phyloP scores from a whole-genome alignment of 306 rosid species.

The Rosa chinensis region DNA sequence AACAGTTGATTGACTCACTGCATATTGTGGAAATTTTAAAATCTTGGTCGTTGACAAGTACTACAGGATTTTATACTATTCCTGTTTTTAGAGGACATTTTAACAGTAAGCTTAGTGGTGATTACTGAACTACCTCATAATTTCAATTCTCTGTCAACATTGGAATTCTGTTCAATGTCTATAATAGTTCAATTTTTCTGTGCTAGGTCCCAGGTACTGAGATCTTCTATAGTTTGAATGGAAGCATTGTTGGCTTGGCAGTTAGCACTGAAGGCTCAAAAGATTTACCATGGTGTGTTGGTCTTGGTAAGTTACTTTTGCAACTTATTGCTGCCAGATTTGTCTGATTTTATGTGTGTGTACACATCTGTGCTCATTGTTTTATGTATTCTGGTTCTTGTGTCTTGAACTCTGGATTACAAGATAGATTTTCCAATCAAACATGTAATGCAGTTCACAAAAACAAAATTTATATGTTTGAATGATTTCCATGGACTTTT shows the following conservation, averaged over 20 bases:
- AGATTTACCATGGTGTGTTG: slow-evolving; percentile 72
- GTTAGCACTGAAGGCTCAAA: slow-evolving; percentile 56
- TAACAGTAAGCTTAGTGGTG: slow-evolving; percentile 1
- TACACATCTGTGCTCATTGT: not conserved
- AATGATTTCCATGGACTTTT: not conserved
- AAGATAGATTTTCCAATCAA: not conserved
- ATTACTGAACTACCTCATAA: not conserved
- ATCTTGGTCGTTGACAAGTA: not conserved
- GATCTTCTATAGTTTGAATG: slow-evolving; percentile 69
- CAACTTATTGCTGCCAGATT: not conserved
- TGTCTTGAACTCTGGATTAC: not conserved
- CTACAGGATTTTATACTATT: not conserved
- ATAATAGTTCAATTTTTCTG: slow-evolving; percentile 18
- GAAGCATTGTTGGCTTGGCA: slow-evolving; percentile 83
- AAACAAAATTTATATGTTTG: not conserved
- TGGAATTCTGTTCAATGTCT: not conserved
- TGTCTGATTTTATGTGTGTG: not conserved
- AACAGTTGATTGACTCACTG: slow-evolving; percentile 12
- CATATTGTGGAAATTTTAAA: not conserved
- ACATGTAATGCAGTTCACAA: not conserved
- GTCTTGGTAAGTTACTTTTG: slow-evolving; percentile 72
- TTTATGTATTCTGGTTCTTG: not conserved
- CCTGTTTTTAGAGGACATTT: not conserved
- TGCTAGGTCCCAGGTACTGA: slow-evolving; percentile 77
- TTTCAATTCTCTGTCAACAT: slow-evolving; percentile 1